These are phyloP conservation scores for Rhododendron molle DNA, from an alignment of 148 eudicot genomes.

Conservation along the genomic window DNA sequence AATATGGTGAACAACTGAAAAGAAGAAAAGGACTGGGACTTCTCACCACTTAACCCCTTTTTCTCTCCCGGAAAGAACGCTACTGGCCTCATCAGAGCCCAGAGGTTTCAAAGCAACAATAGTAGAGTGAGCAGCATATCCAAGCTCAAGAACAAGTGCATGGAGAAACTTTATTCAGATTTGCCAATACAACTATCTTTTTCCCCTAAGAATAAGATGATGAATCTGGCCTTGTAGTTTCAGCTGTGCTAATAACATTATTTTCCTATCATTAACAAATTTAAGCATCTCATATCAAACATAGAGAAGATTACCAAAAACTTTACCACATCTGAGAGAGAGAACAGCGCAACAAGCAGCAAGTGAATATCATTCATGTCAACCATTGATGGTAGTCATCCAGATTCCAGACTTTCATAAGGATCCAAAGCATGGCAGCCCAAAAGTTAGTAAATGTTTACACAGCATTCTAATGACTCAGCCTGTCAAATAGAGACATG, in stretches of 20 bases:
- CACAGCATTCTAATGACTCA: neutral
- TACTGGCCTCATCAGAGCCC: neutral
- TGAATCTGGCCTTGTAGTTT: neutral
- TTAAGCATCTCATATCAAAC: neutral
- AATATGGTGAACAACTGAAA: neutral
- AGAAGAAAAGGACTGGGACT: neutral
- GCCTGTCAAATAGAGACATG: constrained; percentile 1
- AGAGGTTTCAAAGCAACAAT: neutral
- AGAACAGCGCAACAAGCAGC: neutral
- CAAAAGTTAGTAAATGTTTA: neutral
- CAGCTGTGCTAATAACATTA: neutral
- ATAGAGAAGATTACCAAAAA: constrained; percentile 6
- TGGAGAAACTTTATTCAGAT: constrained; percentile 10
- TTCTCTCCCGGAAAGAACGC: neutral
- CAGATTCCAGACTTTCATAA: neutral
- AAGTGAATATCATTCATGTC: neutral
- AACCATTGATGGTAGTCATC: neutral
- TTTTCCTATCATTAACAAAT: constrained; percentile 1
- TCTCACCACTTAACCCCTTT: neutral
- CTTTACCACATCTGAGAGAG: neutral
- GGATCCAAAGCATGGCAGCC: neutral
- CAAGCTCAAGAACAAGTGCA: neutral
- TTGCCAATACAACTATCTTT: neutral
- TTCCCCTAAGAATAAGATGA: neutral
- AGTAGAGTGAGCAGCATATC: neutral